Conservation (phyloP, 805 yeast species). For the Metschnikowia vanudenii region DNA sequence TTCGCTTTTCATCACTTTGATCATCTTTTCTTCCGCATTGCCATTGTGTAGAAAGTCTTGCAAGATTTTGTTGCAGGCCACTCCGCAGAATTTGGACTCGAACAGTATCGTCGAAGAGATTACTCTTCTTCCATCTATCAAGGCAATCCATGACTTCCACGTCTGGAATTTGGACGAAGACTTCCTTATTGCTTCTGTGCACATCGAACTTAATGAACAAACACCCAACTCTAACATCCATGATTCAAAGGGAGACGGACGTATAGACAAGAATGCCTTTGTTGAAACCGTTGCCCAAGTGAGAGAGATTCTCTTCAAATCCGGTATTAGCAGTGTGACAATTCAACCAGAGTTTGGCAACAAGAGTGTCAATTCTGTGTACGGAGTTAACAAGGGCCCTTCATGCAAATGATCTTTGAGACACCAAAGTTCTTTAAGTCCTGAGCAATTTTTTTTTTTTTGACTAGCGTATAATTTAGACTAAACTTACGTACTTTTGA, state of each 20-base stretch:
- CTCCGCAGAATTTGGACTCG: constrained; percentile 81
- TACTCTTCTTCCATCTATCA: constrained; percentile 64
- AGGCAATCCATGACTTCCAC: constrained; percentile 91
- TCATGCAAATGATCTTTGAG: constrained; percentile 8
- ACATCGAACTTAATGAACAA: constrained; percentile 57
- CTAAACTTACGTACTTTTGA: not conserved
- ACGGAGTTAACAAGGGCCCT: constrained; percentile 30
- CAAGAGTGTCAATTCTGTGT: constrained; percentile 19
- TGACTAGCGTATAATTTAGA: not conserved
- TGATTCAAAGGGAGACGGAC: constrained; percentile 51
- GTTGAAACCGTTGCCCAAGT: constrained; percentile 70
- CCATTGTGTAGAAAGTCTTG: constrained; percentile 87
- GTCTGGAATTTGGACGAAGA: constrained; percentile 94
- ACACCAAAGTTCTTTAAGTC: not conserved
- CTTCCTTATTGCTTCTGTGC: constrained; percentile 82
- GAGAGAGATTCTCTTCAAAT: constrained; percentile 72
- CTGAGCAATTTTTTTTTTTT: not conserved
- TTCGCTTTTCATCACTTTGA: constrained; percentile 79
- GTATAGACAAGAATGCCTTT: constrained; percentile 44
- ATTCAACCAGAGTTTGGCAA: constrained; percentile 87
- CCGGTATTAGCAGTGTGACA: constrained; percentile 90
- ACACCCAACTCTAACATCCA: constrained; percentile 26
- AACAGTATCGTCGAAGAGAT: constrained; percentile 71
- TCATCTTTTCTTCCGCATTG: constrained; percentile 86
- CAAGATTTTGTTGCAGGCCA: constrained; percentile 85